Base-by-base conservation (phyloP, 2,329 filamentous ascomycete species). In the Endothia cerciana region DNA sequence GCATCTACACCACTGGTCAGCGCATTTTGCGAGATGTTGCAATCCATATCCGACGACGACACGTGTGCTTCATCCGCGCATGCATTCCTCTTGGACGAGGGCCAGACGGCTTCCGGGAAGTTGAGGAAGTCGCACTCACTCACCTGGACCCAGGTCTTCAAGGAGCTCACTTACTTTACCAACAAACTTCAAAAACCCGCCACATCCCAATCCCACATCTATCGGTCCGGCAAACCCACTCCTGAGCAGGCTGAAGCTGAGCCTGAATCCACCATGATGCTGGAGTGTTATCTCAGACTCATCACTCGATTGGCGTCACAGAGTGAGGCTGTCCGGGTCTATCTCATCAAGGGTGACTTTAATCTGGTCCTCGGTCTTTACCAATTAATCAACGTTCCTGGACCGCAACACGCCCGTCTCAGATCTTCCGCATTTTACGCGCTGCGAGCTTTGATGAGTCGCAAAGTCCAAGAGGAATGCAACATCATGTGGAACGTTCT, bases 1-100 rank as follows among this genome's bases (percentile, higher is more conserved):
- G 93, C 97, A 68, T 97, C 96, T 0, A 97, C 96, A 0, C 95
- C 95, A n/a, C 85, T 97, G 30, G 94, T 97, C 66, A 95, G 93
- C 68, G 94, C 94, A 15, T 99, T 98, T 72, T 99, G 95, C 77
- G 94, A 98, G 75, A 94, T 99, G 89, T 82, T 99, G 19, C 91
- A 93, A 73, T 91, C 94, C 1, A 89, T 99, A 58, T 92, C 95
- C 0, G 89, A 90, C 61, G 93, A 93, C 62, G 87, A 92, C 63
- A 87, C 91, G 62, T 95, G 92, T 72, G 94, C 95, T 36, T 89
- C 90, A 63, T 86, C 91, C 19, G 93, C 94, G 0, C 94, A 99
- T 75, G 88, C 89, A 60, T 99, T 99, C 74, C 82, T 99, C 19
- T 84, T 95, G 2, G 94, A 97, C 71, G 95, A 99, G 74, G 88